Evolutionary conservation across 805 yeast species (phyloP).

Genomic region (Starmerella roubikii): DNA sequence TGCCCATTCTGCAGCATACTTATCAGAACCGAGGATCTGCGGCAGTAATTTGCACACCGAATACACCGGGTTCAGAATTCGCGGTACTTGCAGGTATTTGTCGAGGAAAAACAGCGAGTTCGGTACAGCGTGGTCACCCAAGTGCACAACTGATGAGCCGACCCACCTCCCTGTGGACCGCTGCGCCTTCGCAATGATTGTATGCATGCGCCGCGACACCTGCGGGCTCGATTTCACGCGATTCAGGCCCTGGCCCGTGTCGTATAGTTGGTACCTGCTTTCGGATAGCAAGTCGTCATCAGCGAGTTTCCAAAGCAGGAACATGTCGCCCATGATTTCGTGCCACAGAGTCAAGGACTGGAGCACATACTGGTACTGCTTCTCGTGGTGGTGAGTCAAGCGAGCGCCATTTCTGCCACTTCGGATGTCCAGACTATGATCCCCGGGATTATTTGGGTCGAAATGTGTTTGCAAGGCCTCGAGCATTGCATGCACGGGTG

Average conservation of each 20-base stretch:
- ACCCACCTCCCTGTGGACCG: constrained; percentile 54
- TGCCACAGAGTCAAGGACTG: constrained; percentile 70
- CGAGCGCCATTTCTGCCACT: constrained; percentile 59
- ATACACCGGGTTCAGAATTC: constrained; percentile 61
- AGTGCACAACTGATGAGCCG: constrained; percentile 65
- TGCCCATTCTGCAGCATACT: constrained; percentile 31
- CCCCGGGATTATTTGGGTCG: constrained; percentile 20
- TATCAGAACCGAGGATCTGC: constrained; percentile 36
- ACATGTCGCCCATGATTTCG: constrained; percentile 63
- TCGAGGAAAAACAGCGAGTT: constrained; percentile 68
- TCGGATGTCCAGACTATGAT: constrained; percentile 44
- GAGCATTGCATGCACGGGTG: constrained; percentile 53
- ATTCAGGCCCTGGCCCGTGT: constrained; percentile 73
- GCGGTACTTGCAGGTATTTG: constrained; percentile 68
- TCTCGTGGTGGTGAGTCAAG: constrained; percentile 56
- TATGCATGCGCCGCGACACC: constrained; percentile 56
- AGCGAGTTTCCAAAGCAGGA: constrained; percentile 61
- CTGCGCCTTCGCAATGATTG: constrained; percentile 53
- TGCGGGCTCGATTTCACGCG: constrained; percentile 63
- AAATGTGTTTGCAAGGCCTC: constrained; percentile 38
- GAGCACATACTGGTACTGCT: constrained; percentile 60
- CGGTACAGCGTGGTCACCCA: constrained; percentile 77
- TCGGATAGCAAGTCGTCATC: constrained; percentile 48
- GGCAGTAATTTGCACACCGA: constrained; percentile 43
- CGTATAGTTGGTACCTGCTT: constrained; percentile 42